Percentiles rank a stretch among this genome's conserved stretches.
Conservation (phyloP, 768 basidiomycete species). For the Boletellus emodensis region DNA sequence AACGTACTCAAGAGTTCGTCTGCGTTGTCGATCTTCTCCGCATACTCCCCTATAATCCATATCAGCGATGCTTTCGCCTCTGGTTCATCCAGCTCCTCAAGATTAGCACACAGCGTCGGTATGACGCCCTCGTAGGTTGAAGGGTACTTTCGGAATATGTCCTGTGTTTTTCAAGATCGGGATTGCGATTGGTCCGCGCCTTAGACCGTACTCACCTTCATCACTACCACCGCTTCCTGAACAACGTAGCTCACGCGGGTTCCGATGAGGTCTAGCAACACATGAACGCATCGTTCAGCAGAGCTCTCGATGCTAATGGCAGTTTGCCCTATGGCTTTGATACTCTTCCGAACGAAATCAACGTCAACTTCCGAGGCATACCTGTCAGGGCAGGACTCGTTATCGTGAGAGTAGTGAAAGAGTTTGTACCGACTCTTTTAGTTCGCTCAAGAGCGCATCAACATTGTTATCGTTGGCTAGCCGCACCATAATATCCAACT, state of each 20-base stretch:
- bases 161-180: constrained; percentile 43
- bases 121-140: constrained; percentile 96
- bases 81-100: constrained; percentile 96
- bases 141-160: constrained; percentile 97
- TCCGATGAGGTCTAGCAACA: constrained; percentile 86
- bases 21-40: constrained; percentile 95
- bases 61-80: constrained; percentile 97
- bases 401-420: not conserved
- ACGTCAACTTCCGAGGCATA: constrained; percentile 98
- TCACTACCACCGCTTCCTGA: constrained; percentile 96
- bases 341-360: constrained; percentile 92
- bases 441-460: constrained; percentile 89
- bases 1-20: constrained; percentile 88
- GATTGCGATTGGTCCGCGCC: not conserved
- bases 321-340: constrained; percentile 94
- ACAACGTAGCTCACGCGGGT: constrained; percentile 97
- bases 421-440: constrained; percentile 79
- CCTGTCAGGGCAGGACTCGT: constrained; percentile 37
- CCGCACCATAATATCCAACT: constrained; percentile 97
- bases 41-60: constrained; percentile 99
- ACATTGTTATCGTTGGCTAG: constrained; percentile 89
- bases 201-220: constrained; percentile 65
- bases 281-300: constrained; percentile 92
- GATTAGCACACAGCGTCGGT: constrained; percentile 88
- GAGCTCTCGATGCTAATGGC: constrained; percentile 93